Evolutionary conservation across 352 stramenopile species (phyloP).

Genomic region (Phytophthora meadii): DNA sequence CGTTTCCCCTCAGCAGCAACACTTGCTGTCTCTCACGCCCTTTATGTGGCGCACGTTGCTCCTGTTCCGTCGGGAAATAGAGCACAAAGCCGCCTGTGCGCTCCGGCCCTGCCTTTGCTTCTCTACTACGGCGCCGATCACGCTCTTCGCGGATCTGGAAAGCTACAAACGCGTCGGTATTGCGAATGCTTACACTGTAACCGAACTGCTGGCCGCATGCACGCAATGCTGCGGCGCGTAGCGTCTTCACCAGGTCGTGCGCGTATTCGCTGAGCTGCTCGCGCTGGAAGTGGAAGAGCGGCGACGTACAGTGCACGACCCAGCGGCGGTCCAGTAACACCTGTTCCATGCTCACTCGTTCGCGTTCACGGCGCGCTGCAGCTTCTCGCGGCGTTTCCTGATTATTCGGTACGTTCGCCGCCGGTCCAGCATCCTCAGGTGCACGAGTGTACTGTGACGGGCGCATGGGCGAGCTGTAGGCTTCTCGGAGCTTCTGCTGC

Average conservation of each 20-base stretch:
- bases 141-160: slow-evolving; percentile 68
- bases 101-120: slow-evolving; percentile 6
- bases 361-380: slow-evolving; percentile 25
- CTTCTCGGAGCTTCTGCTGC: slow-evolving; percentile 40
- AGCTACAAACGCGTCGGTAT: slow-evolving; percentile 54
- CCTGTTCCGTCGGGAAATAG: slow-evolving; percentile 53
- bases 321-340: slow-evolving; percentile 62
- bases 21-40: slow-evolving; percentile 59
- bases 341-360: slow-evolving; percentile 57
- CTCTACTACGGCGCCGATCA: slow-evolving; percentile 18
- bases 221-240: slow-evolving; percentile 56
- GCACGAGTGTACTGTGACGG: slow-evolving; percentile 43
- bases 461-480: slow-evolving; percentile 47
- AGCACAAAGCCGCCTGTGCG: slow-evolving; percentile 64
- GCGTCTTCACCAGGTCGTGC: slow-evolving; percentile 70
- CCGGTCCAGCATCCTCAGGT: slow-evolving; percentile 2
- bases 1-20: slow-evolving; percentile 63
- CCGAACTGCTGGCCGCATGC: slow-evolving; percentile 60
- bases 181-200: slow-evolving; percentile 72
- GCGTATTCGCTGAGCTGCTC: slow-evolving; percentile 61
- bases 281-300: slow-evolving; percentile 64
- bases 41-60: slow-evolving; percentile 46
- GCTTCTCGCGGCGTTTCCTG: slow-evolving; percentile 26
- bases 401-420: not conserved
- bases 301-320: slow-evolving; percentile 69